phyloP scores from a whole-genome alignment of 2,329 filamentous ascomycete genomes.

The Aspergillus ochraceus region DNA sequence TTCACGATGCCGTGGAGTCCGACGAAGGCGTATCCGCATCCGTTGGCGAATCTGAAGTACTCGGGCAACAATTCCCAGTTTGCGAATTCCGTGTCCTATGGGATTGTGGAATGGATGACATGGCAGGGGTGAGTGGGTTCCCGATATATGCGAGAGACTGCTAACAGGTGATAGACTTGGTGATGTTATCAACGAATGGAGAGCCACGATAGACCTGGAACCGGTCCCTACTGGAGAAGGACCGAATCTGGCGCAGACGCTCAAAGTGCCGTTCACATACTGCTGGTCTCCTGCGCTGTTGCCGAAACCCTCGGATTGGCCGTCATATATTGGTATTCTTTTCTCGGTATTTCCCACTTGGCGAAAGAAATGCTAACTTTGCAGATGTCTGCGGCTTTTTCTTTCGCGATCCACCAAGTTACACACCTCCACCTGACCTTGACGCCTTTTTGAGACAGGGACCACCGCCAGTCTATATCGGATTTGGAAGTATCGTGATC shows the following conservation, averaged over 20 bases:
- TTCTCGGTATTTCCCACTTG: neutral
- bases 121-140: constrained; percentile 48
- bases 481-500: constrained; percentile 59
- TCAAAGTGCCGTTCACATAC: constrained; percentile 47
- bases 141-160: neutral
- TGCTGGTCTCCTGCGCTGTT: constrained; percentile 47
- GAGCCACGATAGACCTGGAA: constrained; percentile 42
- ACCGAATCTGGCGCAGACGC: constrained; percentile 34
- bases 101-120: constrained; percentile 50
- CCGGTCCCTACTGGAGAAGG: constrained; percentile 38
- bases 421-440: constrained; percentile 43
- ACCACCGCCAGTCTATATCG: constrained; percentile 55
- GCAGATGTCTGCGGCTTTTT: constrained; percentile 49
- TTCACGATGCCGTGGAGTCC: constrained; percentile 55
- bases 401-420: constrained; percentile 39
- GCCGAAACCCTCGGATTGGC: constrained; percentile 44
- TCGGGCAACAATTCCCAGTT: constrained; percentile 32
- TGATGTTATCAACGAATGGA: constrained; percentile 49
- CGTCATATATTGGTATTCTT: constrained; percentile 31
- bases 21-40: constrained; percentile 50
- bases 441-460: constrained; percentile 48
- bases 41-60: constrained; percentile 49
- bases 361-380: neutral
- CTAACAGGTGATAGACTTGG: constrained; percentile 33
- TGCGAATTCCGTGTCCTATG: constrained; percentile 49